Percentiles rank a stretch among this genome's conserved stretches.
These are phyloP conservation scores for Ajuga chamaepitys DNA, from an alignment of 257 asterid genomes.

Conservation along the genomic window DNA sequence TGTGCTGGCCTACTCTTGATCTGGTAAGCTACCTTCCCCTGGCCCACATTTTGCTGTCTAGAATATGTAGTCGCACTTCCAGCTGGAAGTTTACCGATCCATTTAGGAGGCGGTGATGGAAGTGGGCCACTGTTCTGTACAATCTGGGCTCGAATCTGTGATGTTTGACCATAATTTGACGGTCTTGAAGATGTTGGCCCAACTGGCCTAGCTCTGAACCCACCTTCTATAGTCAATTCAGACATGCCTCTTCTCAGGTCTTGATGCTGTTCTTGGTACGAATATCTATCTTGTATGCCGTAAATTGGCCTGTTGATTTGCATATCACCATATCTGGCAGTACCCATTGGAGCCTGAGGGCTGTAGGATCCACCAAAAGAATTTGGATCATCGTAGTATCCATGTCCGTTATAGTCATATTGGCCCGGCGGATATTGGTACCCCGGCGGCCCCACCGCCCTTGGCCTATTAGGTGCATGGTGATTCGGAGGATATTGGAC, in stretches of 20 bases:
- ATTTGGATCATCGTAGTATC: slow-evolving; percentile 32
- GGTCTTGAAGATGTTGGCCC: slow-evolving; percentile 27
- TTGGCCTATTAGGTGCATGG: slow-evolving; percentile 31
- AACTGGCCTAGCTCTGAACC: slow-evolving; percentile 21
- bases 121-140: slow-evolving; percentile 30
- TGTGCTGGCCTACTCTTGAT: slow-evolving; percentile 27
- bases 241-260: slow-evolving; percentile 50
- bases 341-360: slow-evolving; percentile 33
- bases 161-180: slow-evolving; percentile 27
- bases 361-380: slow-evolving; percentile 17
- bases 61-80: slow-evolving; percentile 19
- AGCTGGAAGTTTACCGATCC: slow-evolving; percentile 41
- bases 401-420: slow-evolving; percentile 31
- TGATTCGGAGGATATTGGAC: slow-evolving; percentile 30
- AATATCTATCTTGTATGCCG: slow-evolving; percentile 33
- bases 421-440: slow-evolving; percentile 32
- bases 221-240: slow-evolving; percentile 40
- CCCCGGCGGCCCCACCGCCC: slow-evolving; percentile 39
- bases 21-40: slow-evolving; percentile 53
- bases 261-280: slow-evolving; percentile 39
- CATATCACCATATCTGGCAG: slow-evolving; percentile 30
- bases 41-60: slow-evolving; percentile 33
- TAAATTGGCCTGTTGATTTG: slow-evolving; percentile 33
- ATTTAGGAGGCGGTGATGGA: slow-evolving; percentile 75
- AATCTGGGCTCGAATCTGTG: slow-evolving; percentile 11